Evolutionary conservation across 2,329 filamentous ascomycete species (phyloP), one percentile per base, ranked within the genome.

Genomic region (Eurotiales sp.): DNA sequence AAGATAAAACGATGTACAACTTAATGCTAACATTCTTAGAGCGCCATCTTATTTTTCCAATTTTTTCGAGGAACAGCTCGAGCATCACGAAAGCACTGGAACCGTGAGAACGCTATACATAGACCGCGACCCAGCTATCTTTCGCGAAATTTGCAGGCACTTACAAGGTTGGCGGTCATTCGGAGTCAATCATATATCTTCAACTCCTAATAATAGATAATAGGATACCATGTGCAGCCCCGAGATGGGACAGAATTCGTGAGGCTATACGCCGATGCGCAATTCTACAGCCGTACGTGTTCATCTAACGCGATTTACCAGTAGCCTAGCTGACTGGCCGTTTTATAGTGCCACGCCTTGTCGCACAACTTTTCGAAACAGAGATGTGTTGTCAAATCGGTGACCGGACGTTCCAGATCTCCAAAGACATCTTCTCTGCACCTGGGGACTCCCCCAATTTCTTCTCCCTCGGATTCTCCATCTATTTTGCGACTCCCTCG

Each of bases 1-100:
- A 11, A 19, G 45, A 37, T 40, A 36, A 7, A 5, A 45, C 17
- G 8, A 14, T 5, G 4, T 25, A 45, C 23, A 55, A 23, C 51
- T 15, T 37, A 17, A 7, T 37, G 8, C 76, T 82, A 69, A 83
- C 65, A 73, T 64, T 72, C 68, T 66, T 74, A 76, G 72, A 95
- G 92, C 90, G 63, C 92, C 92, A 53, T 96, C 91, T 45, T 96
- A 96, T 70, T 96, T 97, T 72, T 95, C 92, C 17, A 86, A 90
- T 60, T 96, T 93, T 74, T 97, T 97, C 70, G 79, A 85, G 59
- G 88, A 88, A 61, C 91, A 96, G 72, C 72, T 96, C 36, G 79
- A 81, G 52, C 73, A 77, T 59, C 85, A 80, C 44, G 79, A 80
- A 42, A 78, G 79, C 51, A 80, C 80, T 50, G 70, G 71, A 37